phyloP scores from a whole-genome alignment of 208 protist species.

The Trypanosoma mega region DNA sequence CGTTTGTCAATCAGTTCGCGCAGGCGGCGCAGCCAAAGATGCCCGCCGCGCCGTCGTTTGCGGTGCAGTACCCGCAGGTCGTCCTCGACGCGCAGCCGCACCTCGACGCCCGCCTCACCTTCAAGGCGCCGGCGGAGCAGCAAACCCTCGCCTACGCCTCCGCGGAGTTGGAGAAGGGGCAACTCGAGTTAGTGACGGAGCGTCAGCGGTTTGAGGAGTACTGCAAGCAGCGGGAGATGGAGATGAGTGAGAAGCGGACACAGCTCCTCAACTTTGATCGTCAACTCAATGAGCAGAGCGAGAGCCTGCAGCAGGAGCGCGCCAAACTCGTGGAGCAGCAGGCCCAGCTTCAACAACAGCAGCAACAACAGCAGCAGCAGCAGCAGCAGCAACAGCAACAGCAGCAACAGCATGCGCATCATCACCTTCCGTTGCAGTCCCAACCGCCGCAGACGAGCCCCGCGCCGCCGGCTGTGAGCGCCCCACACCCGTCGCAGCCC shows the following conservation, averaged over 20 bases:
- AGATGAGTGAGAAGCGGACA: constrained; percentile 44
- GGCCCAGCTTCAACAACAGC: constrained; percentile 34
- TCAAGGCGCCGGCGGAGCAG: constrained; percentile 49
- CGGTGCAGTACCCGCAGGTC: constrained; percentile 65
- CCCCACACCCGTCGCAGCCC: constrained; percentile 6
- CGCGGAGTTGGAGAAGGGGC: constrained; percentile 41
- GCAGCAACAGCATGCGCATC: constrained; percentile 33
- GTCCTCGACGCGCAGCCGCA: constrained; percentile 50
- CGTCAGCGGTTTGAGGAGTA: constrained; percentile 43
- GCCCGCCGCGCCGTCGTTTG: constrained; percentile 35
- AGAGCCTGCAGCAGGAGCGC: constrained; percentile 36
- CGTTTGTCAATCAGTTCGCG: constrained; percentile 48
- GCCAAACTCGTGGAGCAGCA: constrained; percentile 45
- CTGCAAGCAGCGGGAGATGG: constrained; percentile 43
- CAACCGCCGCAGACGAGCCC: neutral
- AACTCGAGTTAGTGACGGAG: constrained; percentile 42
- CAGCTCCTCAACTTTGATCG: constrained; percentile 35
- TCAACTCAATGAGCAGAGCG: constrained; percentile 28
- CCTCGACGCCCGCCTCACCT: constrained; percentile 32
- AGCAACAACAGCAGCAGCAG: constrained; percentile 35
- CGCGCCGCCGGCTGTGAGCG: neutral
- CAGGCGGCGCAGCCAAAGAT: constrained; percentile 22
- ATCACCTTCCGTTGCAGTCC: constrained; percentile 27
- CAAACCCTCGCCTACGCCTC: constrained; percentile 41
- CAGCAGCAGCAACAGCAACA: constrained; percentile 37